Conservation (phyloP, 108 stramenopile genomes). For the Skeletonema menzelii region DNA sequence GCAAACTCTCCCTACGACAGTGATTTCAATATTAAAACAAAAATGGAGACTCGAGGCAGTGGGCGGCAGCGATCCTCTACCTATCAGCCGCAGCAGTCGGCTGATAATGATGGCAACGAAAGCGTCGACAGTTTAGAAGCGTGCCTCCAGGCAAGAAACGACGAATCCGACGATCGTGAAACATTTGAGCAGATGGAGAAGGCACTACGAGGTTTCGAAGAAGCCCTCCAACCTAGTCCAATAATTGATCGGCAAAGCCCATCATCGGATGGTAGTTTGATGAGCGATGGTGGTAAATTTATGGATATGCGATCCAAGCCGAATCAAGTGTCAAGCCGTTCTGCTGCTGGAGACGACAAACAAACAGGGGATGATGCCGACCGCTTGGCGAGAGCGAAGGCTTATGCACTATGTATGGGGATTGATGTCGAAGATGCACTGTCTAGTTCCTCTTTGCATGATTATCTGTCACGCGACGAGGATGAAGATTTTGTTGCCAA, state of each 20-base stretch:
- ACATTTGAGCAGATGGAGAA: not conserved
- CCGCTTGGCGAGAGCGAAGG: not conserved
- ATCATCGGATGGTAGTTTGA: not conserved
- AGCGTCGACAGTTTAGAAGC: not conserved
- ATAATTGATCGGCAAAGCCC: not conserved
- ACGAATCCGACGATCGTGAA: not conserved
- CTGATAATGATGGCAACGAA: not conserved
- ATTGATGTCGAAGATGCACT: not conserved
- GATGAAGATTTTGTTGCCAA: slow-evolving; percentile 11
- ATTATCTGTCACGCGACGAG: not conserved
- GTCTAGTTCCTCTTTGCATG: not conserved
- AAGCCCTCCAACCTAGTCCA: not conserved
- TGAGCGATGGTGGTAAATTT: not conserved
- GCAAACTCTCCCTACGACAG: not conserved
- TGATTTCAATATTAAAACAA: not conserved
- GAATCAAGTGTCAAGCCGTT: not conserved
- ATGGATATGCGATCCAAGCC: not conserved
- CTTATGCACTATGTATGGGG: not conserved
- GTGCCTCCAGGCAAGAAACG: not conserved
- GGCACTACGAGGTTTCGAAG: not conserved
- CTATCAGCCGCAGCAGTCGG: not conserved
- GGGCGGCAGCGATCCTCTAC: not conserved
- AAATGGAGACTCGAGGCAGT: not conserved
- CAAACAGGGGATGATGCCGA: not conserved
- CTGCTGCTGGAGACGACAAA: not conserved